These are phyloP conservation scores for Meyerozyma smithsonii DNA, from an alignment of 1,139 yeast species.

Conservation along the genomic window DNA sequence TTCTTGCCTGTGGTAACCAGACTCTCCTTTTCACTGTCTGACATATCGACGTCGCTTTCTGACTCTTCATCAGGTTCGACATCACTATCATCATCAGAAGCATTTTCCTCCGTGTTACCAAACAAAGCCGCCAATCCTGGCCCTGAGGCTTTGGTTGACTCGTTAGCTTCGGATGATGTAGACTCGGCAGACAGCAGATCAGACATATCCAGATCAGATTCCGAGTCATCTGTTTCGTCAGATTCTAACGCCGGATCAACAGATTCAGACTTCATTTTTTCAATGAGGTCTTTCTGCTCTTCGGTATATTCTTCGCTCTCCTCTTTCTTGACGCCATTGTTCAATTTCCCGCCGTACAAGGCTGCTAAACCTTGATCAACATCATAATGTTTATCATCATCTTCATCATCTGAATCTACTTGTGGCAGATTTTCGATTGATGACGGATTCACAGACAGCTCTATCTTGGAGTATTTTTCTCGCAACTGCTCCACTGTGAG, in stretches of 20 bases:
- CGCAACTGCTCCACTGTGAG: constrained; percentile 63
- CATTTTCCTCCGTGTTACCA: constrained; percentile 10
- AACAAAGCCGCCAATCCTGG: constrained; percentile 21
- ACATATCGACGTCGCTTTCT: constrained; percentile 16
- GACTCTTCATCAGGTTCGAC: background rate
- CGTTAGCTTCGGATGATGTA: constrained; percentile 9
- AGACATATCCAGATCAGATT: constrained; percentile 15
- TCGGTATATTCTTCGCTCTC: constrained; percentile 28
- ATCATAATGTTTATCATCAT: constrained; percentile 18
- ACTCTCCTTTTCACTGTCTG: constrained; percentile 14
- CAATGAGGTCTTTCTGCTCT: constrained; percentile 30
- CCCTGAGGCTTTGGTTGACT: constrained; percentile 9
- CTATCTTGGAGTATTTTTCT: constrained; percentile 56
- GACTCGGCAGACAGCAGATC: constrained; percentile 7
- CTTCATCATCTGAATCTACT: constrained; percentile 8
- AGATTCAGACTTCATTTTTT: constrained; percentile 13
- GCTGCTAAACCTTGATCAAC: constrained; percentile 27
- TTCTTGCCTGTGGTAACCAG: constrained; percentile 17
- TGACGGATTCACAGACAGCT: constrained; percentile 17
- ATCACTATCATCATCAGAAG: constrained; percentile 9
- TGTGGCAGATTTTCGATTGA: constrained; percentile 5
- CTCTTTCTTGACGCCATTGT: constrained; percentile 1
- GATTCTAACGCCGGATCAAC: constrained; percentile 13
- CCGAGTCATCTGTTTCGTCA: constrained; percentile 17
- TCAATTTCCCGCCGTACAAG: constrained; percentile 18